Evolutionary conservation across 2,329 filamentous ascomycete species (phyloP).

Genomic region (Thielaviopsis punctulata): DNA sequence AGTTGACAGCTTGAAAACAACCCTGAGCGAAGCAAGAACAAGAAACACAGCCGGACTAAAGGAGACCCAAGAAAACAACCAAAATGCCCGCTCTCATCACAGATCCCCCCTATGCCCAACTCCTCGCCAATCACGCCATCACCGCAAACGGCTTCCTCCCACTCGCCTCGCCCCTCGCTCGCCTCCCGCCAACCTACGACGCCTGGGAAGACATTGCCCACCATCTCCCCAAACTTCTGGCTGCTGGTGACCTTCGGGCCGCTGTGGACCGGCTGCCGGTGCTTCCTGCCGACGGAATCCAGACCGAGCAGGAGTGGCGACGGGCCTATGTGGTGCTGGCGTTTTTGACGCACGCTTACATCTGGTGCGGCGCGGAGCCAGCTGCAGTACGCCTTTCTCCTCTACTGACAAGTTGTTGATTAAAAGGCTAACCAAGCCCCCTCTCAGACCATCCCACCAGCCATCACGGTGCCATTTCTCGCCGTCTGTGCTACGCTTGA

Average conservation of each 20-base stretch:
- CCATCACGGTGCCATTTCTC: slow-evolving; percentile 69
- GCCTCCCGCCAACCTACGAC: slow-evolving; percentile 79
- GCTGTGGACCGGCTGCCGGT: slow-evolving; percentile 68
- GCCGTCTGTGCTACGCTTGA: slow-evolving; percentile 62
- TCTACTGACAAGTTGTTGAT: too few species aligned
- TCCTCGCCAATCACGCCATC: background rate
- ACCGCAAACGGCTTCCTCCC: slow-evolving; percentile 73
- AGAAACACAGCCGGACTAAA: background rate
- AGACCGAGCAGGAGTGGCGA: slow-evolving; percentile 77
- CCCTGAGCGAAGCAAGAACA: too few species aligned
- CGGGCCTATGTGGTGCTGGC: slow-evolving; percentile 77
- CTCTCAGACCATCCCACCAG: slow-evolving; percentile 53
- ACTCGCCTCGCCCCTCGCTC: slow-evolving; percentile 56
- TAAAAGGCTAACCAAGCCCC: too few species aligned
- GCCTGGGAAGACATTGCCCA: slow-evolving; percentile 77
- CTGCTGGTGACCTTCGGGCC: slow-evolving; percentile 65
- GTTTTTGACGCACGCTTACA: slow-evolving; percentile 87
- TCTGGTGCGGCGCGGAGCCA: slow-evolving; percentile 82
- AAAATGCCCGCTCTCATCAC: background rate
- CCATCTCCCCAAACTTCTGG: slow-evolving; percentile 72
- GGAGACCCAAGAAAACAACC: background rate
- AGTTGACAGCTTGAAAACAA: too few species aligned
- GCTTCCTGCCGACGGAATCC: slow-evolving; percentile 64
- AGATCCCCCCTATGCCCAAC: background rate
- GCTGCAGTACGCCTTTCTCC: slow-evolving; percentile 23